phyloP scores from a whole-genome alignment of 2,329 filamentous ascomycete species.

The Colletotrichum paranaense region DNA sequence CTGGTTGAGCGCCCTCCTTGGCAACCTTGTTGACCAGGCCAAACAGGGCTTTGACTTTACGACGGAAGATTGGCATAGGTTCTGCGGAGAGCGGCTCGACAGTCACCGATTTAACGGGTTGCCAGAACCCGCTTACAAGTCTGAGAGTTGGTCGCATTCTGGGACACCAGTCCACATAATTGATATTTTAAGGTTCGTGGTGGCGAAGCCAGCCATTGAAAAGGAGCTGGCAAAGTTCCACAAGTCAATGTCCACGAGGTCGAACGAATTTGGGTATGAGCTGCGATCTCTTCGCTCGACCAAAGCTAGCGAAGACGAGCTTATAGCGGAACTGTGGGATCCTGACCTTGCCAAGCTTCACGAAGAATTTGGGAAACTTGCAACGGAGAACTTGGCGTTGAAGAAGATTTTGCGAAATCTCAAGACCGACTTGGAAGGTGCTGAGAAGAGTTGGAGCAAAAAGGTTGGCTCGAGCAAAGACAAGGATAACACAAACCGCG shows the following conservation, averaged over 20 bases:
- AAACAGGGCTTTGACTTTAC: constrained; percentile 67
- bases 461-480: neutral
- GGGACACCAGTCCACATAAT: constrained; percentile 61
- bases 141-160: constrained; percentile 42
- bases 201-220: constrained; percentile 57
- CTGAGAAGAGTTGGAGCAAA: constrained; percentile 47
- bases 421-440: constrained; percentile 43
- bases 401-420: constrained; percentile 48
- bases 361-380: constrained; percentile 47
- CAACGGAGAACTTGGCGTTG: constrained; percentile 42
- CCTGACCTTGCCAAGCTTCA: constrained; percentile 48
- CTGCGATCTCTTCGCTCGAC: neutral
- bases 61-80: constrained; percentile 50
- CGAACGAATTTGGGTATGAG: neutral
- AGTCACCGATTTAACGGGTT: neutral
- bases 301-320: neutral
- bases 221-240: constrained; percentile 49
- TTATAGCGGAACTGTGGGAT: constrained; percentile 46
- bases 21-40: constrained; percentile 66
- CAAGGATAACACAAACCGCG: constrained; percentile 40
- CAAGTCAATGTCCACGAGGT: constrained; percentile 18
- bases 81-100: constrained; percentile 45
- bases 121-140: constrained; percentile 58
- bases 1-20: constrained; percentile 62
- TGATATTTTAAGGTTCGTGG: constrained; percentile 69